phyloP scores from a whole-genome alignment of 1,284 basidiomycete genomes.

The Rhodotorula sp. region DNA sequence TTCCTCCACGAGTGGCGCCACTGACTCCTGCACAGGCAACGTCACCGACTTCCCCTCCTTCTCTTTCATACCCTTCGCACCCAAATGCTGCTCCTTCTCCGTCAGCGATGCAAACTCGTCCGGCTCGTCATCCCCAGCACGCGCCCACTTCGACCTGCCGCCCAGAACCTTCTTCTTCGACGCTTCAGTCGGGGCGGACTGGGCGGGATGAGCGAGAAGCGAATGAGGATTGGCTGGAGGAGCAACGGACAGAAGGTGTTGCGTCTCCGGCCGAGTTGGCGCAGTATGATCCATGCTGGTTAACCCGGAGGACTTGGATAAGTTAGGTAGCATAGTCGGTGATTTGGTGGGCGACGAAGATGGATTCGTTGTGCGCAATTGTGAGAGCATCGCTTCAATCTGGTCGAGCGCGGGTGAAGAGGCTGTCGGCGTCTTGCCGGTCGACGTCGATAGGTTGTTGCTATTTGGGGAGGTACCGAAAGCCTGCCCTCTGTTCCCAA shows the following conservation, averaged over 20 bases:
- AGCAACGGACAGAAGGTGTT: neutral
- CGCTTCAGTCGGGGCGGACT: neutral
- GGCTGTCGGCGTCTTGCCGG: neutral
- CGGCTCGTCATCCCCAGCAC: constrained; percentile 14
- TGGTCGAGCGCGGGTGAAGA: constrained; percentile 13
- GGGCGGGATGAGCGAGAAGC: neutral
- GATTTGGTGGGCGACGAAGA: neutral
- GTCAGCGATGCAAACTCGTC: constrained; percentile 12
- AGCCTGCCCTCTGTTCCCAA: neutral
- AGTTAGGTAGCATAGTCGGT: neutral
- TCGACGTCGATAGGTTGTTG: neutral
- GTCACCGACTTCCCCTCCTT: neutral
- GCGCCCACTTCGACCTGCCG: constrained; percentile 24
- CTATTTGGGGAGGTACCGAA: neutral
- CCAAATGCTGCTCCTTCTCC: neutral
- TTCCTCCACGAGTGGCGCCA: too few species aligned
- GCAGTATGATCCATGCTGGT: too few species aligned
- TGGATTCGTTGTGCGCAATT: constrained; percentile 3
- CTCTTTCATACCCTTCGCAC: neutral
- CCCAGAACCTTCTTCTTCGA: constrained; percentile 16
- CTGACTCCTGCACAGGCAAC: too few species aligned
- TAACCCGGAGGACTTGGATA: too few species aligned
- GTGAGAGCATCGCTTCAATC: constrained; percentile 22
- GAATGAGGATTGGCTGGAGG: neutral
- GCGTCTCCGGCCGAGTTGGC: neutral